Conservation (phyloP, 2,329 filamentous ascomycete genomes). For the Diaporthe citri region DNA sequence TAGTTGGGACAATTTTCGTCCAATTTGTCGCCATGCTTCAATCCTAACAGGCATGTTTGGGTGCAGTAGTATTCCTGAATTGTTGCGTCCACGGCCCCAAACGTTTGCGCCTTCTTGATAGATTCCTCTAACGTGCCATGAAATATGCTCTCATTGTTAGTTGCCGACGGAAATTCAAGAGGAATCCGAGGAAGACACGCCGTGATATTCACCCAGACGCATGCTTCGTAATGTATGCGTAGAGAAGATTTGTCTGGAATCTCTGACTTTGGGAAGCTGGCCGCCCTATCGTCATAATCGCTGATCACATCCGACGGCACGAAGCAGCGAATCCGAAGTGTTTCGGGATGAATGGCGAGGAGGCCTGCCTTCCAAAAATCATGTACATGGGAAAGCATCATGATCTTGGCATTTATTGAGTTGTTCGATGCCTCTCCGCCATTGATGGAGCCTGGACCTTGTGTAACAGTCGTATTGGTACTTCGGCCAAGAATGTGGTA, state of each 20-base stretch:
- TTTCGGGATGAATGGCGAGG: background rate
- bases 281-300: background rate
- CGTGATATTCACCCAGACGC: slow-evolving; percentile 4
- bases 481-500: background rate
- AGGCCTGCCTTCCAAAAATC: background rate
- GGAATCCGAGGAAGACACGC: background rate
- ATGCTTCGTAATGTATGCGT: background rate
- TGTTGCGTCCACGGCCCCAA: background rate
- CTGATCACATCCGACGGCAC: slow-evolving; percentile 1
- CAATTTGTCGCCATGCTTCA: background rate
- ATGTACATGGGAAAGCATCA: background rate
- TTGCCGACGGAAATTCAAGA: background rate
- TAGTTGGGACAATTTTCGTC: background rate
- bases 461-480: no score
- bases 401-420: background rate
- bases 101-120: background rate
- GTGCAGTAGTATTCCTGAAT: background rate
- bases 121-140: background rate
- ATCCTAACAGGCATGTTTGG: background rate
- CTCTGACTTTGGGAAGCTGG: background rate
- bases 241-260: background rate
- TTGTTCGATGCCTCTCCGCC: background rate
- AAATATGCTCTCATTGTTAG: background rate
- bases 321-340: background rate
- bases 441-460: background rate